Percentiles rank a stretch among this genome's conserved stretches.
These are phyloP conservation scores for Stereum hirsutum DNA, from an alignment of 1,284 basidiomycete species.

Conservation along the genomic window DNA sequence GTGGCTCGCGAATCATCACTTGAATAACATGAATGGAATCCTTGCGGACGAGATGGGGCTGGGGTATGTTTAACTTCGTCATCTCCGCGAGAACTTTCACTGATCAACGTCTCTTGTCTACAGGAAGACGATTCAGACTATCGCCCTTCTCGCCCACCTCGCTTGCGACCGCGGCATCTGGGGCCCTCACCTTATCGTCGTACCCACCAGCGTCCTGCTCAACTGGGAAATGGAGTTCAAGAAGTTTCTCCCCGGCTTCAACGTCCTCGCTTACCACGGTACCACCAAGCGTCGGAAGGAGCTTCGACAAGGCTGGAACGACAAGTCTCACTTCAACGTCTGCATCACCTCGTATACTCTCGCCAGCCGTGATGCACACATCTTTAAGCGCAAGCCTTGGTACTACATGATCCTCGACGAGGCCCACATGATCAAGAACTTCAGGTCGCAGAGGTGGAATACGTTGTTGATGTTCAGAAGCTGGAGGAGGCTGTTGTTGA, in stretches of 20 bases:
- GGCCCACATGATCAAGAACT: slow-evolving; percentile 99
- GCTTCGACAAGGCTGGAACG: slow-evolving; percentile 90
- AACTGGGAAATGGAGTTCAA: slow-evolving; percentile 99
- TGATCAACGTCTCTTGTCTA: not conserved
- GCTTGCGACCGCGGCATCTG: slow-evolving; percentile 93
- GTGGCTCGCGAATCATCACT: slow-evolving; percentile 89
- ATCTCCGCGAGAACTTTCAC: slow-evolving; percentile 9
- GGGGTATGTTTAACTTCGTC: slow-evolving; percentile 46
- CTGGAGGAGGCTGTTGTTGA: slow-evolving; percentile 80
- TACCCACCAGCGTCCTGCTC: slow-evolving; percentile 89
- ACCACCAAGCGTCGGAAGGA: slow-evolving; percentile 89
- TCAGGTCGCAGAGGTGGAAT: slow-evolving; percentile 93
- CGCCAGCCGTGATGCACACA: slow-evolving; percentile 86
- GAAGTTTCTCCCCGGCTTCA: slow-evolving; percentile 94
- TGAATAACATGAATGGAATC: slow-evolving; percentile 87
- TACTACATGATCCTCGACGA: slow-evolving; percentile 96
- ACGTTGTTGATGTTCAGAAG: slow-evolving; percentile 92
- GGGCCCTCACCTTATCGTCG: slow-evolving; percentile 95
- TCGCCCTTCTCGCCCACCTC: slow-evolving; percentile 85
- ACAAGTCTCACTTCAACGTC: slow-evolving; percentile 89
- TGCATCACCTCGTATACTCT: slow-evolving; percentile 95
- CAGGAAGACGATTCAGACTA: slow-evolving; percentile 97
- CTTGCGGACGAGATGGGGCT: slow-evolving; percentile 90
- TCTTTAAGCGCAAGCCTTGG: slow-evolving; percentile 94
- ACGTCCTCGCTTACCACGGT: slow-evolving; percentile 88